These are phyloP conservation scores for Bretschneidera sinensis DNA, from an alignment of 345 rosid genomes.

Conservation along the genomic window DNA sequence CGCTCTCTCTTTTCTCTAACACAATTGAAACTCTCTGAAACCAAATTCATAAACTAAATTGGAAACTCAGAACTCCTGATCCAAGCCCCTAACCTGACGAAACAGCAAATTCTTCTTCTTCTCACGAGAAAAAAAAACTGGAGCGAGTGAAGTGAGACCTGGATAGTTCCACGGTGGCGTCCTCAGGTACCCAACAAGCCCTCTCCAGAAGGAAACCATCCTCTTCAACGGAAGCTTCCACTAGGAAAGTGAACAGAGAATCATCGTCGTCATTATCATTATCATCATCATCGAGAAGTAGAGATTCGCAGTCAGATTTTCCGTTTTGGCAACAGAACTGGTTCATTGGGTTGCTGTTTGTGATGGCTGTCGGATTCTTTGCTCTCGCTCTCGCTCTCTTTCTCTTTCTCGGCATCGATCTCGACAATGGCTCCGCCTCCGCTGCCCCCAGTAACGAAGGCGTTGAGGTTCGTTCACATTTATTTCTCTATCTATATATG, in stretches of 20 bases:
- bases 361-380: constrained; percentile 69
- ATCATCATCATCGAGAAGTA: not conserved
- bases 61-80: not conserved
- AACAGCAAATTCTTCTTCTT: not conserved
- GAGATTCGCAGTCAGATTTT: constrained; percentile 13
- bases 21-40: not conserved
- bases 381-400: constrained; percentile 59
- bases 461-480: constrained; percentile 65
- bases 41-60: constrained; percentile 1
- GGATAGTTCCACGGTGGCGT: constrained; percentile 68
- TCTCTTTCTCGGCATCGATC: constrained; percentile 60
- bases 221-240: constrained; percentile 20
- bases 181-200: constrained; percentile 52
- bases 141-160: constrained; percentile 22
- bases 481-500: not conserved
- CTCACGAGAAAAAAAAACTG: not conserved
- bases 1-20: too few species aligned
- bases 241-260: not conserved
- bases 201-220: constrained; percentile 52
- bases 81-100: not conserved
- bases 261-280: too few species aligned
- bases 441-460: constrained; percentile 56
- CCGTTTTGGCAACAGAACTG: constrained; percentile 85
- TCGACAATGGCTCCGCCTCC: constrained; percentile 49
- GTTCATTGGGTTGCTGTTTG: constrained; percentile 65